Percentiles rank a stretch among this genome's conserved stretches.
These are phyloP conservation scores for Heliamphora pulchella DNA, from an alignment of 179 eudicot species.

Conservation along the genomic window DNA sequence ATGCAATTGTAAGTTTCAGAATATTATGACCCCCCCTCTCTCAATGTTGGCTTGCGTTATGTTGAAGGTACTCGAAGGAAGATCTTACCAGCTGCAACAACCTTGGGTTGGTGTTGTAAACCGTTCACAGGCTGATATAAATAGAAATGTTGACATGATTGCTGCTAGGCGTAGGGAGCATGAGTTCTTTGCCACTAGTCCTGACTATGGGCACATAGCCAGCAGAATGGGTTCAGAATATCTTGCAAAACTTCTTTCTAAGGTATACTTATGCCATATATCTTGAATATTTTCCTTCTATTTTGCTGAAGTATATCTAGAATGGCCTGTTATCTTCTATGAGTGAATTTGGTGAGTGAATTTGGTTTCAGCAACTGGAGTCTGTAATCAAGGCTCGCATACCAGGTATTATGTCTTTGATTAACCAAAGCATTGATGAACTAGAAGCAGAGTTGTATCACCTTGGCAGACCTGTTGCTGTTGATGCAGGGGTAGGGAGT, in stretches of 20 bases:
- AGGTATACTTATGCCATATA: constrained; percentile 22
- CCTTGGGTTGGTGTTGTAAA: constrained; percentile 78
- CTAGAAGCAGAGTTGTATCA: constrained; percentile 42
- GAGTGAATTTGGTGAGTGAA: neutral
- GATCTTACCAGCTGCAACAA: constrained; percentile 46
- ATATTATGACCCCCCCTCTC: neutral
- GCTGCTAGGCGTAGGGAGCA: constrained; percentile 52
- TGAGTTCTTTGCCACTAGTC: constrained; percentile 48
- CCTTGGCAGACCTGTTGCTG: constrained; percentile 51
- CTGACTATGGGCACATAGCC: constrained; percentile 58
- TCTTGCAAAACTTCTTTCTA: constrained; percentile 57
- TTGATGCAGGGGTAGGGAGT: constrained; percentile 49
- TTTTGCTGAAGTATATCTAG: neutral
- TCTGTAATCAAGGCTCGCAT: constrained; percentile 43
- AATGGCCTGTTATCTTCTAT: neutral
- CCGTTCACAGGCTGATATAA: constrained; percentile 64
- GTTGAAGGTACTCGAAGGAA: constrained; percentile 66
- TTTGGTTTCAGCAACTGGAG: constrained; percentile 46
- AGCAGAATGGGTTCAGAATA: constrained; percentile 59
- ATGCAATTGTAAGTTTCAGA: neutral
- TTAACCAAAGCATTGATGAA: constrained; percentile 41
- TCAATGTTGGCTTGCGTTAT: constrained; percentile 8
- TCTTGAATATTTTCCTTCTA: neutral
- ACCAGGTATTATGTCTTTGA: constrained; percentile 42
- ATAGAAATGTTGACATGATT: constrained; percentile 50